A percentile compares a stretch with the other conserved stretches of the same genome.
Conservation (phyloP, 1,139 yeast genomes). For the Cylindricascospora bacillispora region DNA sequence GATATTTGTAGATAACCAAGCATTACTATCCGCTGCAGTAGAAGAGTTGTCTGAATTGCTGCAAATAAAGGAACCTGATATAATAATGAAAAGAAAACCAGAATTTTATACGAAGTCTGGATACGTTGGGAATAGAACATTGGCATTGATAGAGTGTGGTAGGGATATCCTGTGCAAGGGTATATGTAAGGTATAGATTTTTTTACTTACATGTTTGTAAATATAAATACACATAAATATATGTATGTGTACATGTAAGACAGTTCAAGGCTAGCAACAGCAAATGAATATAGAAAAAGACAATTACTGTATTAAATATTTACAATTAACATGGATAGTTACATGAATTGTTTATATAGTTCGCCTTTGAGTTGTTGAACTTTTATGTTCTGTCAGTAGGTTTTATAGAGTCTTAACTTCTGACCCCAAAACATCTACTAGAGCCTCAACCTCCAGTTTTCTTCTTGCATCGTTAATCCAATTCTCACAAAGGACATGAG, state of each 20-base stretch:
- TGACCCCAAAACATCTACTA: slow-evolving; percentile 38
- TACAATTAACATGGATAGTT: too few relatives aligned
- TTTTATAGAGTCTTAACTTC: slow-evolving; percentile 27
- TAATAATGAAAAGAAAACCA: slow-evolving; percentile 36
- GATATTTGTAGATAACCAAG: slow-evolving; percentile 66
- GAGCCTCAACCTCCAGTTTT: slow-evolving; percentile 76
- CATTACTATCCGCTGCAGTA: slow-evolving; percentile 55
- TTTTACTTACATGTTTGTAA: too few relatives aligned
- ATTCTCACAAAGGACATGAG: slow-evolving; percentile 77
- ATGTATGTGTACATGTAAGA: too few relatives aligned
- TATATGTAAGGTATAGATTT: slow-evolving; percentile 22
- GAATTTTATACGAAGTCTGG: slow-evolving; percentile 40
- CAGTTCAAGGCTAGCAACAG: too few relatives aligned
- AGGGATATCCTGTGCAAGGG: slow-evolving; percentile 30
- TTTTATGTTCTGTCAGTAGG: neutral
- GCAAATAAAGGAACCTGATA: slow-evolving; percentile 42
- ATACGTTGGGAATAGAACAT: slow-evolving; percentile 35
- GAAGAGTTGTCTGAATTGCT: slow-evolving; percentile 70
- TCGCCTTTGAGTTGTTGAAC: too few relatives aligned
- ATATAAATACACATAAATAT: neutral
- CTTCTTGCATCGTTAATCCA: slow-evolving; percentile 86
- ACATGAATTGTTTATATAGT: too few relatives aligned
- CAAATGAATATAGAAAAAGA: slow-evolving; percentile 6
- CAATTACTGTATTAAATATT: slow-evolving; percentile 4
- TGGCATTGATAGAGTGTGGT: slow-evolving; percentile 41